These are phyloP conservation scores for Papiliotrema flavescens DNA, from an alignment of 1,284 basidiomycete species.

Conservation along the genomic window DNA sequence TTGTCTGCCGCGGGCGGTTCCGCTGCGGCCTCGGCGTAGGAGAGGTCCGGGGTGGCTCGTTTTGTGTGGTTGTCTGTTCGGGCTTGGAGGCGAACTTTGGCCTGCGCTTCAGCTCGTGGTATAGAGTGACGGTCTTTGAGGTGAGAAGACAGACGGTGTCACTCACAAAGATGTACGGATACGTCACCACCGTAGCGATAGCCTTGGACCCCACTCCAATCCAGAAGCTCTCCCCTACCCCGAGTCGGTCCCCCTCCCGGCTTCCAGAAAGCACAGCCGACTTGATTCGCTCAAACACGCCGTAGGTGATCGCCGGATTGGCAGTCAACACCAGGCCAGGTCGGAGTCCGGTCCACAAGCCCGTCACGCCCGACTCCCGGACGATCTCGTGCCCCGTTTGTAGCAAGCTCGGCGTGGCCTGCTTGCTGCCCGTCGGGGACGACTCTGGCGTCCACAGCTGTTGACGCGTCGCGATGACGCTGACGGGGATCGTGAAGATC, in stretches of 20 bases:
- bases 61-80: constrained; percentile 21
- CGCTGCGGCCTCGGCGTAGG: constrained; percentile 33
- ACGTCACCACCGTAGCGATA: constrained; percentile 83
- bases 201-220: constrained; percentile 95
- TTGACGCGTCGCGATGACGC: constrained; percentile 95
- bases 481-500: constrained; percentile 96
- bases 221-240: constrained; percentile 73
- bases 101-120: constrained; percentile 50
- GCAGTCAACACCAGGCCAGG: constrained; percentile 89
- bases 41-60: neutral
- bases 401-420: constrained; percentile 47
- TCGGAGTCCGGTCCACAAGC: constrained; percentile 90
- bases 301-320: constrained; percentile 99
- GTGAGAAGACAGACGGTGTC: neutral
- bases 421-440: neutral
- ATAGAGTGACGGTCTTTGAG: constrained; percentile 8
- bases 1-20: constrained; percentile 32
- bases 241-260: constrained; percentile 36
- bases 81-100: constrained; percentile 95
- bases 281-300: constrained; percentile 90
- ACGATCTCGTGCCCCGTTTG: constrained; percentile 82
- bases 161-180: constrained; percentile 48
- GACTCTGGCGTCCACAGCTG: constrained; percentile 62
- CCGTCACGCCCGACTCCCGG: constrained; percentile 83
- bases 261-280: constrained; percentile 17